Base-by-base conservation (phyloP, 108 stramenopile species). In the Conticribra weissflogii region DNA sequence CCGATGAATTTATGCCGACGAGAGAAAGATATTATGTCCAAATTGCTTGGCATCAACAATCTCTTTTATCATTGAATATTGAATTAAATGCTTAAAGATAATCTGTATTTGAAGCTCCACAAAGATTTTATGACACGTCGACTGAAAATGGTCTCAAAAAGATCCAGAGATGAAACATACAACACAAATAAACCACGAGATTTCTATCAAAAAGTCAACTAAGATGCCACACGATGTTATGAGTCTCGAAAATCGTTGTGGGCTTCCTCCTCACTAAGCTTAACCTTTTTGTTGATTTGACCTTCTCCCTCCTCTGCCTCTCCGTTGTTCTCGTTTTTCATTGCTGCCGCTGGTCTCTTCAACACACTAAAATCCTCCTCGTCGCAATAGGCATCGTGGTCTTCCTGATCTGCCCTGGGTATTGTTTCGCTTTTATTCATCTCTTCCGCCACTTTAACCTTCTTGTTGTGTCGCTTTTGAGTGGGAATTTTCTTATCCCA, bases 401-500 rank as follows among this genome's bases (percentile, higher is more conserved):
- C 56, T 22, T 59, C n/a, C 8, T 47, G 34, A 23, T 14, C 23
- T 25, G 28, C 64, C n/a, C 50, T 32, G 7, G 56, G 46, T 19
- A 71, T 36, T 28, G 70, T 67, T 30, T 72, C 66, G 33, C 60
- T 59, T 58, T 79, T 66, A 52, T 79, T 79, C 60, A 15, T 62
- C 66, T 71, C 78, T 64, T 72, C 70, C 22, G 63, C 78, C 36
- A 79, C 66, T 48, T 71, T 70, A 8, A 79, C 78, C 59, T 79
- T 79, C 66, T 48, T 79, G 16, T 63, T 57, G 30, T 57, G 62
- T 25, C 51, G 67, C 49, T 62, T 71, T 19, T 52, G 65, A 0
- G 57, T 76, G n/a, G 34, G 23, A 17, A 57, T 67, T 51, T 78
- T 73, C 62, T 78, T 71, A 52, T 76, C 75, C 80, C 80, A 81